Conservation (phyloP, 306 rosid species). For the Acacia crassicarpa region DNA sequence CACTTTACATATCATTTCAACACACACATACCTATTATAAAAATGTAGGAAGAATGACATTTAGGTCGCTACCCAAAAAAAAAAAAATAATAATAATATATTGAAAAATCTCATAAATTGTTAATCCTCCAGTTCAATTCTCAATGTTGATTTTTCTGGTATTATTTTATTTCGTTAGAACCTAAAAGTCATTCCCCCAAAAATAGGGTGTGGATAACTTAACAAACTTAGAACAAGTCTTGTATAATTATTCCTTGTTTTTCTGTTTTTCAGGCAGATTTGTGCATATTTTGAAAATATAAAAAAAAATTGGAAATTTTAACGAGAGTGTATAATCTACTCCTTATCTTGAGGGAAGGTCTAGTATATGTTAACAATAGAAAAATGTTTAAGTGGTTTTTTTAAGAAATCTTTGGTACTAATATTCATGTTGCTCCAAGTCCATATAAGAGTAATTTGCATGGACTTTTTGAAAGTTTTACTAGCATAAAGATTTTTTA, state of each 20-base stretch:
- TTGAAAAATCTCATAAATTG: too few species aligned
- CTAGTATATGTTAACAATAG: neutral
- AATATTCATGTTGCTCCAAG: neutral
- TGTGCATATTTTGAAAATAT: neutral
- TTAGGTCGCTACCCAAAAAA: too few species aligned
- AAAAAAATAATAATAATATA: too few species aligned
- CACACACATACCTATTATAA: neutral
- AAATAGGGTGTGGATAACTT: neutral
- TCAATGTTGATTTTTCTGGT: too few species aligned
- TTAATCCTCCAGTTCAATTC: too few species aligned
- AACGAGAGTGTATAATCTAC: neutral
- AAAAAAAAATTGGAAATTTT: neutral
- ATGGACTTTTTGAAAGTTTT: neutral
- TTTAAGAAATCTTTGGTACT: neutral
- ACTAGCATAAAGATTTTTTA: too few species aligned
- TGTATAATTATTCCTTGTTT: neutral
- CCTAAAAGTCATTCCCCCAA: too few species aligned
- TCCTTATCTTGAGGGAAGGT: neutral
- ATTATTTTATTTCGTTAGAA: too few species aligned
- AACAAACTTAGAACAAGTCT: neutral
- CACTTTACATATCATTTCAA: neutral
- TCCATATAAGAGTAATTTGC: neutral
- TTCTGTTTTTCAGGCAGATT: neutral
- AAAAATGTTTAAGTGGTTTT: neutral
- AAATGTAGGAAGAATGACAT: too few species aligned